Evolutionary conservation across 306 rosid genomes (phyloP).

Genomic region (Heteromeles arbutifolia): DNA sequence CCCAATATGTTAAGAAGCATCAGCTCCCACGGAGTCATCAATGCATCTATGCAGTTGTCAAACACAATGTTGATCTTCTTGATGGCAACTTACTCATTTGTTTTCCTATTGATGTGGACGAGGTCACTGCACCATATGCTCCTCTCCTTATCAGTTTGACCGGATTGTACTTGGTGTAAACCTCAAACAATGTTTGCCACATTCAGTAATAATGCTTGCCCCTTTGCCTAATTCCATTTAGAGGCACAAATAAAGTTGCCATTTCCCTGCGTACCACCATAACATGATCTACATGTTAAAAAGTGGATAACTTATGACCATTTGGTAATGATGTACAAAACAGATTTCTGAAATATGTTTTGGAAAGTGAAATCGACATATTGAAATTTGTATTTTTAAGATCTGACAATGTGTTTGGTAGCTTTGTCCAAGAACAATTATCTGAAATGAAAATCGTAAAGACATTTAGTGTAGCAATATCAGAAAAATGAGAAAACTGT

Average conservation of each 20-base stretch:
- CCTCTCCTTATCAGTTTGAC: slow-evolving; percentile 80
- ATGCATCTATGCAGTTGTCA: slow-evolving; percentile 51
- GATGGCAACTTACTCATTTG: slow-evolving; percentile 76
- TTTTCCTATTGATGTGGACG: slow-evolving; percentile 57
- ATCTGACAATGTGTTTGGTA: too few relatives aligned
- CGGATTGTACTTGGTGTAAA: slow-evolving; percentile 69
- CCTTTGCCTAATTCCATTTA: slow-evolving; percentile 44
- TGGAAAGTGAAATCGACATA: too few relatives aligned
- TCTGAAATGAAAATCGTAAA: too few relatives aligned
- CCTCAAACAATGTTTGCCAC: slow-evolving; percentile 73
- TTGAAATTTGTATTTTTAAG: too few relatives aligned
- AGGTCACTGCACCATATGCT: slow-evolving; percentile 78
- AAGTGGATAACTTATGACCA: too few relatives aligned
- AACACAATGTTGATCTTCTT: slow-evolving; percentile 76
- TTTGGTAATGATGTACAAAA: too few relatives aligned
- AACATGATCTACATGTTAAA: background rate
- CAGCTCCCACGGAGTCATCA: slow-evolving; percentile 74
- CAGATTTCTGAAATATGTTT: too few relatives aligned
- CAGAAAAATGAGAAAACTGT: too few relatives aligned
- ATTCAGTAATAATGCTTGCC: slow-evolving; percentile 67
- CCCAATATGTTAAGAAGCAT: slow-evolving; percentile 62
- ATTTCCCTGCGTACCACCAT: slow-evolving; percentile 32
- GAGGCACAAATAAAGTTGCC: slow-evolving; percentile 70
- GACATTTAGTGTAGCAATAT: too few relatives aligned
- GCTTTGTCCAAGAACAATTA: too few relatives aligned